Conservation (phyloP, 129 eudicot genomes). For the Tanacetum coccineum region DNA sequence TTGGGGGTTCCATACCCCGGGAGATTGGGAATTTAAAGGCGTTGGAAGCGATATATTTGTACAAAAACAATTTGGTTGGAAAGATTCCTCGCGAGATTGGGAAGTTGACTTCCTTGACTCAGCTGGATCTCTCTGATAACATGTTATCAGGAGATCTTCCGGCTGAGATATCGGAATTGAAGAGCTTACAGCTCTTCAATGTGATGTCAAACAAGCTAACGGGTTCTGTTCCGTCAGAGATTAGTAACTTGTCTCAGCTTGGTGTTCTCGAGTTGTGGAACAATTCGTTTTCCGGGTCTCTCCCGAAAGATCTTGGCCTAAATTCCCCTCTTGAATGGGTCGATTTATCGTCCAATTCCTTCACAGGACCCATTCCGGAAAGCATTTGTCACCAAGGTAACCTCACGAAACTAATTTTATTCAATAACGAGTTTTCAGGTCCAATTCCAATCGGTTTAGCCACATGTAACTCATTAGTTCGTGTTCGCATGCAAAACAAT, state of each 20-base stretch:
- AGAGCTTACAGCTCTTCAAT: constrained; percentile 69
- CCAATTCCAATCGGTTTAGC: constrained; percentile 58
- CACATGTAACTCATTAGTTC: constrained; percentile 55
- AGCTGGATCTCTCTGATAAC: constrained; percentile 73
- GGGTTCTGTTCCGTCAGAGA: constrained; percentile 53
- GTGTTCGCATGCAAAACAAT: constrained; percentile 84
- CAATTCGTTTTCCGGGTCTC: constrained; percentile 68
- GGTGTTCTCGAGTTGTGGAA: constrained; percentile 89
- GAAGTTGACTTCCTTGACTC: constrained; percentile 39
- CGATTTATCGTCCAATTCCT: constrained; percentile 77
- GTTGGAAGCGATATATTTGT: constrained; percentile 55
- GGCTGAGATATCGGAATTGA: constrained; percentile 45
- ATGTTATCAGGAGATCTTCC: constrained; percentile 75
- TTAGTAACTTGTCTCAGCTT: constrained; percentile 43
- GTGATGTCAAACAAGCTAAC: constrained; percentile 65
- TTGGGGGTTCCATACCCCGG: constrained; percentile 60
- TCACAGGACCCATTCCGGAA: constrained; percentile 63
- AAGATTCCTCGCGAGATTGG: constrained; percentile 55
- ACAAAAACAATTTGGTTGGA: constrained; percentile 60
- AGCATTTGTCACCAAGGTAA: constrained; percentile 65
- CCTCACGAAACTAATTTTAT: constrained; percentile 73
- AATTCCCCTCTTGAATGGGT: constrained; percentile 75
- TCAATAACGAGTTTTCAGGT: constrained; percentile 64
- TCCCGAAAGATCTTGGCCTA: constrained; percentile 63
- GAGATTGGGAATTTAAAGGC: constrained; percentile 48